Base-by-base conservation (phyloP, 192 early-diverging fungal species). In the Coemansia sp. region DNA sequence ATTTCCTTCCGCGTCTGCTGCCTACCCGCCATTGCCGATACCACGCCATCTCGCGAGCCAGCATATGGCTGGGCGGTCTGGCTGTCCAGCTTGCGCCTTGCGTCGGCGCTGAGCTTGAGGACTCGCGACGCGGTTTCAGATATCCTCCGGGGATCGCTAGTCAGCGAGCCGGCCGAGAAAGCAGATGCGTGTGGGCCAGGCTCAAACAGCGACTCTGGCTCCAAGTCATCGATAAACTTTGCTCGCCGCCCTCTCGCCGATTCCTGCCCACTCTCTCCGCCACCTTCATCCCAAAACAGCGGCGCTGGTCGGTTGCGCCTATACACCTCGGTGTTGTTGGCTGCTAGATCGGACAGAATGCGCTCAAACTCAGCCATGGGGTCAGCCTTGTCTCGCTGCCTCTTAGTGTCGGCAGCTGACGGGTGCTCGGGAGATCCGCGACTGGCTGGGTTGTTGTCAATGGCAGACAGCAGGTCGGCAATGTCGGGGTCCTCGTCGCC, bases 291-390 rank as follows among this genome's bases (percentile, higher is more conserved):
- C 77, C 71, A 74, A 38, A 79, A 79, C 22, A 68, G 47, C 6
- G 77, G 77, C 6, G 71, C 71, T 9, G 71, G 77, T 1, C 59
- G 59, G 29, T 46, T 43, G 22, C 53, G 25, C 19, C 51, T 65
- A 45, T 69, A 76, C 39, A 69, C 74, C 35, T 70, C 20, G 1
- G 65, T 71, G 37, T 76, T 53, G 6, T 60, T 63, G 6, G 29
- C 51, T 0, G 77, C 77, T 38, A 79, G 67, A 60, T 74, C 77
- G 0, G 71, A 66, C 36, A 79, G 41, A 19, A 79, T 79, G 2
- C 68, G 67, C 72, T 79, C 77, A 70, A 79, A 79, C 60, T 74
- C 77, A 6, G 51, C 32, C 77, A 79, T 79, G 2, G 68, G 71
- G 22, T 74, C 68, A 17, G 43, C 29, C 22, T 60, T 22, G 42